Evolutionary conservation across 495 filamentous ascomycete species (phyloP), one percentile per base, ranked within the genome.

Genomic region (Pyrenula massariospora): DNA sequence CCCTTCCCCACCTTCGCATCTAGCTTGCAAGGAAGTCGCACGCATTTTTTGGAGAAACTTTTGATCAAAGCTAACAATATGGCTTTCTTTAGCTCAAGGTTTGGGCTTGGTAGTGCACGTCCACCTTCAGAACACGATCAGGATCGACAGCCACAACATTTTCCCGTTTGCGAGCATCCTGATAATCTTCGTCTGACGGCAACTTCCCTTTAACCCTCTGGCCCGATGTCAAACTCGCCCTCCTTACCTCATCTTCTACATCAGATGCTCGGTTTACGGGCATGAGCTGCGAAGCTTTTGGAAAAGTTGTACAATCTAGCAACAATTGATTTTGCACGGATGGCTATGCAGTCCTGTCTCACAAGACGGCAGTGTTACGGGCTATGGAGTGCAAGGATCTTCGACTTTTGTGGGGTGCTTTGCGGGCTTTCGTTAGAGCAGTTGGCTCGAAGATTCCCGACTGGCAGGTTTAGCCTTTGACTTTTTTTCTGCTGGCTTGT

Each of bases 51-150:
- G 20, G 56, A 52, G 62, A 67, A 61, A 66, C 22, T 31, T 12
- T 24, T 58, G 23, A 48, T 57, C 48, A 31, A 19, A 10, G n/a
- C n/a, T 54, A 15, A 24, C 31, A 22, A 49, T 58, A 15, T 15
- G 8, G 15, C 5, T 42, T 57, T 8, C 31, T 65, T 59, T 60
- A 92, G 88, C 86, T 92, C 77, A 90, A 88, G 79, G 82, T 92
- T 66, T 92, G 88, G 88, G 88, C 88, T 59, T 88, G 86, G 77
- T 80, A 77, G 70, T 54, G 15, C 20, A 36, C 58, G 49, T 20
- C 42, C 10, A 10, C 21, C 25, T 24, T 20, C 25, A 15, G 31
- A 42, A 42, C 31, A 42, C 31, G 8, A 8, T 42, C 31, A 42
- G 31, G 31, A 42, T 15, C 22, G 53, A 52, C 56, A 49, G 50